Conservation (phyloP, 768 basidiomycete genomes). For the Fomitopsis pulvina region DNA sequence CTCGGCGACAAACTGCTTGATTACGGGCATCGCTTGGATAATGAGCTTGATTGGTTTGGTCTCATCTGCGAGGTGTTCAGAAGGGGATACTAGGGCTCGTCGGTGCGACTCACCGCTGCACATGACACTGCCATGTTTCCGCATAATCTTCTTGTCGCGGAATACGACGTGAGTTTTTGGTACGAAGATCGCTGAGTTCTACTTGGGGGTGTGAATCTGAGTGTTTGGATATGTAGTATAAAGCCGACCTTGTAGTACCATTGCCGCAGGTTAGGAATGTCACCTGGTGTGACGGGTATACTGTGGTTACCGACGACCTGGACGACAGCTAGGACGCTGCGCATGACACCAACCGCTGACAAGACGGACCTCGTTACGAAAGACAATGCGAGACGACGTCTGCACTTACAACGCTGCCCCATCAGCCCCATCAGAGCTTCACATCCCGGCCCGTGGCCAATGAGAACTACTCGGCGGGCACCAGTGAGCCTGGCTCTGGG, state of each 20-base stretch:
- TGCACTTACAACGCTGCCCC: slow-evolving; percentile 52
- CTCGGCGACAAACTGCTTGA: slow-evolving; percentile 44
- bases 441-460: slow-evolving; percentile 87
- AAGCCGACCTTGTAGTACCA: slow-evolving; percentile 70
- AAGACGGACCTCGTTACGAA: too few relatives aligned
- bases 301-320: slow-evolving; percentile 70
- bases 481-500: slow-evolving; percentile 50
- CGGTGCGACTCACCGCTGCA: slow-evolving; percentile 47
- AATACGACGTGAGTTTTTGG: slow-evolving; percentile 55
- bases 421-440: slow-evolving; percentile 70
- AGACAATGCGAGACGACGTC: background rate
- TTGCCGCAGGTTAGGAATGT: slow-evolving; percentile 45
- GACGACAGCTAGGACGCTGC: slow-evolving; percentile 61
- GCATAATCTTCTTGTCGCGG: slow-evolving; percentile 34
- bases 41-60: slow-evolving; percentile 73
- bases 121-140: slow-evolving; percentile 59
- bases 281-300: slow-evolving; percentile 47
- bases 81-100: background rate
- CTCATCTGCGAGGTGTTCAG: slow-evolving; percentile 41
- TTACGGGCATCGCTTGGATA: slow-evolving; percentile 54
- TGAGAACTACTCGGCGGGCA: slow-evolving; percentile 67
- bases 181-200: slow-evolving; percentile 71
- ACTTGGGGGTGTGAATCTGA: too few relatives aligned
- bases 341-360: slow-evolving; percentile 51
- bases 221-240: slow-evolving; percentile 1